A percentile compares a stretch with the other conserved stretches of the same genome.
phyloP scores from a whole-genome alignment of 768 basidiomycete species.

The Suillus tomentosus region DNA sequence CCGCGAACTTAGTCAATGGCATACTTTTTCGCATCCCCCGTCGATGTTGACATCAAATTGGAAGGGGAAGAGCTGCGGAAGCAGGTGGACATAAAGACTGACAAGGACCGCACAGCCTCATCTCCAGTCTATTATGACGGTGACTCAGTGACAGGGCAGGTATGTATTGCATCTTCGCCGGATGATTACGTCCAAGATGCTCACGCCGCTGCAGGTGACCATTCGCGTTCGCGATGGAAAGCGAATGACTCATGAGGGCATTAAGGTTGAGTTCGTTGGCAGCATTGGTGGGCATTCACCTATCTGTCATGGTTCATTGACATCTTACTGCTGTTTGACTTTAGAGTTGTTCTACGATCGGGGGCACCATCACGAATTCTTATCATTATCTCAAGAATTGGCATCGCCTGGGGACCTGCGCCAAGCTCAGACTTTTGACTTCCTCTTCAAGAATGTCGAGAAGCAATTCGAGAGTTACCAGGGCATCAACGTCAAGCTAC shows the following conservation, averaged over 20 bases:
- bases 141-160: slow-evolving; percentile 88
- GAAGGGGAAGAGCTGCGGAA: slow-evolving; percentile 86
- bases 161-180: slow-evolving; percentile 35
- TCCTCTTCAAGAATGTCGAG: slow-evolving; percentile 98
- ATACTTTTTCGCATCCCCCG: slow-evolving; percentile 89
- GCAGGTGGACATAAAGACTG: slow-evolving; percentile 85
- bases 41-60: slow-evolving; percentile 90
- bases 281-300: slow-evolving; percentile 72
- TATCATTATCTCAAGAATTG: slow-evolving; percentile 92
- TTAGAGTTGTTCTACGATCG: slow-evolving; percentile 93
- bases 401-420: slow-evolving; percentile 97
- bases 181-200: neutral
- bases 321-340: slow-evolving; percentile 5
- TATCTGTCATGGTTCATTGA: neutral
- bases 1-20: slow-evolving; percentile 45
- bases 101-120: slow-evolving; percentile 82
- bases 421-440: slow-evolving; percentile 94
- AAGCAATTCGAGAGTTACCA: slow-evolving; percentile 98
- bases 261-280: slow-evolving; percentile 97
- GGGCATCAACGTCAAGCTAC: slow-evolving; percentile 96
- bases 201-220: slow-evolving; percentile 54
- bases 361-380: slow-evolving; percentile 97
- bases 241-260: slow-evolving; percentile 92
- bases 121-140: slow-evolving; percentile 97
- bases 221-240: slow-evolving; percentile 94